Base-by-base conservation (phyloP, 2,329 filamentous ascomycete genomes). In the Chaetoscypha palmicola region DNA sequence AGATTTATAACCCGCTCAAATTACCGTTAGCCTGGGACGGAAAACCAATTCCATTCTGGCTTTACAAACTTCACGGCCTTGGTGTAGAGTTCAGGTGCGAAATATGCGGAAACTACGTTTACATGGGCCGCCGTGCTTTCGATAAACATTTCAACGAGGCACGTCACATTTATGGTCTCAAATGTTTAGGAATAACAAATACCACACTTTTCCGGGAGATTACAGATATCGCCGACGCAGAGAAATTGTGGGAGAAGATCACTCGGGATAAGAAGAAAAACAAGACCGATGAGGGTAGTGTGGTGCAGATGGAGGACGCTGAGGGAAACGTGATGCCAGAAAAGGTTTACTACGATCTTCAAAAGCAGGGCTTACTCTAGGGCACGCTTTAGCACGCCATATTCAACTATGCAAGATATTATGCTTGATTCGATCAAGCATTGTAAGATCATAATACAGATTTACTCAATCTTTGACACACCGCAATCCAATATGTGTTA, bases 271-370 rank as follows among this genome's bases (percentile, higher is more conserved):
- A 86, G 66, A 88, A 86, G 72, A 83, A 79, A 64, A 79, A 80
- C 51, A 83, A 81, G 62, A 72, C 83, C 1, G 80, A 83, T 50
- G 83, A 85, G 34, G 88, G 91, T 30, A 87, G 84, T 48, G 78
- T 98, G 8, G 87, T 97, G 38, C 89, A 98, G 71, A 98, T 98
- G 92, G 92, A 98, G 71, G 92, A 98, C 64, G 86, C 80, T 0
- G 86, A 94, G 62, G 92, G 92, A 36, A 97, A 98, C 59, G 92
- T 98, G 45, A 98, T 98, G 92, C 92, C 94, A 0, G 89, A 96
- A 69, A 94, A 95, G 73, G 91, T 98, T 43, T 98, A 96, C 65
- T 82, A 90, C 54, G 92, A 98, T 73, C 68, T 97, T 66, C 85
- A 88, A 66, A 94, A 94, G 68, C 88, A 94, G 63, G 91, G 91